A percentile compares a stretch with the other conserved stretches of the same genome.
Conservation (phyloP, 805 yeast species). For the Yarrowia divulgata region DNA sequence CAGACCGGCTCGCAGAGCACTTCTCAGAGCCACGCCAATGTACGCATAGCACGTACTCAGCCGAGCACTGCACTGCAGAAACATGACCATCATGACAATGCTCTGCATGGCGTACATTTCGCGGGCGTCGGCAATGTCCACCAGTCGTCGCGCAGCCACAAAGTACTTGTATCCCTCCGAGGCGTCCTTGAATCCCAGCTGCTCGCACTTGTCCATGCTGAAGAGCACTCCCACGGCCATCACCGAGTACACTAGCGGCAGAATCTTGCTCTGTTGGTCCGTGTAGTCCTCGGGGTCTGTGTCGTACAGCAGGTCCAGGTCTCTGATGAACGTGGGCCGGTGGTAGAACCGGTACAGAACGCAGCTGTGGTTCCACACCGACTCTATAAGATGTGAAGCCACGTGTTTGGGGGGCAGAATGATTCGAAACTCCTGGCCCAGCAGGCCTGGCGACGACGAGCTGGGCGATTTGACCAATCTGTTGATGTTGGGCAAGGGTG, state of each 20-base stretch:
- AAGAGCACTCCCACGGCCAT: constrained; percentile 88
- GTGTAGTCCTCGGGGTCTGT: constrained; percentile 76
- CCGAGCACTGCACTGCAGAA: constrained; percentile 87
- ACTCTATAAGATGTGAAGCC: constrained; percentile 72
- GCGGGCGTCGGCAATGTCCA: constrained; percentile 84
- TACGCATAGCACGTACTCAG: constrained; percentile 87
- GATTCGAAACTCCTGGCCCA: constrained; percentile 63
- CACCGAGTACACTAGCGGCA: constrained; percentile 84
- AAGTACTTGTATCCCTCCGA: constrained; percentile 79
- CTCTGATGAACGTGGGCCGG: constrained; percentile 77
- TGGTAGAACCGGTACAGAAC: constrained; percentile 86
- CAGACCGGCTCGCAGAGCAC: constrained; percentile 81
- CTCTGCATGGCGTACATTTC: constrained; percentile 86
- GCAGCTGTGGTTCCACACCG: constrained; percentile 87
- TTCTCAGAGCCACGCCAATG: constrained; percentile 84
- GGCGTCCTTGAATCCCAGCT: constrained; percentile 51
- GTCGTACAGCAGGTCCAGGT: constrained; percentile 76
- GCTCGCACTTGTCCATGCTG: constrained; percentile 55
- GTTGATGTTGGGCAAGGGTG: constrained; percentile 20
- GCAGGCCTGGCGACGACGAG: constrained; percentile 41
- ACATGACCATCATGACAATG: constrained; percentile 82
- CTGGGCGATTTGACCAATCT: constrained; percentile 38
- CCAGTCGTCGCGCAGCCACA: constrained; percentile 76
- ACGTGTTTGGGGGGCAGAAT: constrained; percentile 77
- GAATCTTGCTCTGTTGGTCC: constrained; percentile 72